Evolutionary conservation across 257 asterid genomes (phyloP), one percentile per base, ranked within the genome.

Genomic region (Nicotiana paniculata): DNA sequence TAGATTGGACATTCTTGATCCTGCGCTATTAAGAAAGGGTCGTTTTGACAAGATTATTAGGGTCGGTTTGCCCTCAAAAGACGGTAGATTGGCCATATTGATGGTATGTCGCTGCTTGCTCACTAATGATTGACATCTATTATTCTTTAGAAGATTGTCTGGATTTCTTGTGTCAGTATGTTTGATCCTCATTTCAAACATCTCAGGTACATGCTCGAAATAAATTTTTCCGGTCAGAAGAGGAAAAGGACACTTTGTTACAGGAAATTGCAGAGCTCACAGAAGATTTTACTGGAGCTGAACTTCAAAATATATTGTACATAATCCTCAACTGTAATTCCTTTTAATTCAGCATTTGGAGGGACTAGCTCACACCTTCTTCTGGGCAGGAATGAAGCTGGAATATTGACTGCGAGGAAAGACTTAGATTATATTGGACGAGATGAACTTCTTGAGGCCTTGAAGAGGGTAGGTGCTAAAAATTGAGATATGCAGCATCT

Each of bases 281-380:
- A 48, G 99, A 96, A 69, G 96, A 94, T 89, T 96, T 92, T 84
- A 94, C 99, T 58, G 98, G 99, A 86, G 99, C 99, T 35, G 99
- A 96, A 81, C 87, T 96, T 90, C 98, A 94, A 86, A 94, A 96
- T 85, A 92, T 96, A 86, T 90, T 96, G 99, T 96, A 92, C 81
- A 80, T 70, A 79, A 82, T 81, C 77, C 58, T 33, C 48, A 72
- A 66, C 83, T 81, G 18, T 79, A 16, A 4, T 81, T 64, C 55
- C 16, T 35, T 86, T 69, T 64, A 17, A 33, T 77, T 85, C 78
- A 76, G 39, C 85, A 81, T 61, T 70, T 67, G 43, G 74, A 61
- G 75, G 81, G 83, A 83, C 78, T 78, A 54, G 78, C 85, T 88
- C 81, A 90, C 81, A 81, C 63, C 75, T 62, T 83, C 33, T 79